Base-by-base conservation (phyloP, 441 rosid species). In the Oxalis stricta region DNA sequence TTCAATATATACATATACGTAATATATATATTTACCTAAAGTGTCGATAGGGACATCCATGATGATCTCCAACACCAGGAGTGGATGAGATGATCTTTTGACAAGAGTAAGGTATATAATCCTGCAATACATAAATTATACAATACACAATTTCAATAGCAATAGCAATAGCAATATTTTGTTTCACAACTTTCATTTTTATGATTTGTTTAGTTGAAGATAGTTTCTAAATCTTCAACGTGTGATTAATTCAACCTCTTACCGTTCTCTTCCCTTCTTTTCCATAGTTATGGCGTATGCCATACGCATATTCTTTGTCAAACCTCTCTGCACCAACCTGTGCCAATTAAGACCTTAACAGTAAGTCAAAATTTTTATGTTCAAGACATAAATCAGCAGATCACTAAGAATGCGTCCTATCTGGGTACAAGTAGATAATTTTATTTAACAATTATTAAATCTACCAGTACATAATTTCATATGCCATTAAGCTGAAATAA, bases 261-360 rank as follows among this genome's bases (percentile, higher is more conserved):
- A 91, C 96, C 7, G 84, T 76, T 76, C 94, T 72, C 69, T 87
- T 92, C 60, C 95, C 95, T 66, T 87, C 95, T 68, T 56, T 84
- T 64, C 97, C 99, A 59, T 79, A 84, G 62, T 70, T 82, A 66
- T 92, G 97, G 35, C 94, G 92, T 50, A 92, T 77, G 69, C 53
- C 18, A 59, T 84, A 92, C 21, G 94, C 92, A 55, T 92, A 84
- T 63, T 87, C 94, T 66, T 79, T 84, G 67, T 84, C 94, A 54
- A 92, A 92, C 63, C 69, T 82, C 74, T 92, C 97, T 47, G 84
- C 65, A 14, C 95, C 94, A 60, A 84, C 86, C 99, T 84, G 53
- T 16, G 36, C 52, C 32, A 58, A 40, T 56, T n/a, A 22, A 41
- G 7, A 19, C 29, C n/a, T n/a, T n/a, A n/a, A n/a, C n/a, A n/a